Evolutionary conservation across 2,329 filamentous ascomycete genomes (phyloP).

Genomic region (Saccharata proteae): DNA sequence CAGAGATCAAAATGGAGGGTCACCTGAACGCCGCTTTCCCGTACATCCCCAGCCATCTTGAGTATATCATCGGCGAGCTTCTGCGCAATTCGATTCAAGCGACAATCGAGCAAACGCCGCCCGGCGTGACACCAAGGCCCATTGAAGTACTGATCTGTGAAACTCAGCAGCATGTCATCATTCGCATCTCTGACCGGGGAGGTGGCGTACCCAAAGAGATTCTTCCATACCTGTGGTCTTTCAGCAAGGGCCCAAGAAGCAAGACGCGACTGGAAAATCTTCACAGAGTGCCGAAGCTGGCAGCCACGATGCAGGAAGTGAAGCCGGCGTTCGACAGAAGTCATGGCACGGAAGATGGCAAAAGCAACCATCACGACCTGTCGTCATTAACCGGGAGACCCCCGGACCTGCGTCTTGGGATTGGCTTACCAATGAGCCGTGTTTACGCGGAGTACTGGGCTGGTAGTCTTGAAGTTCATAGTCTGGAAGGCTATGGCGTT

Average conservation of each 20-base stretch:
- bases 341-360: slow-evolving; percentile 11
- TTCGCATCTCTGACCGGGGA: slow-evolving; percentile 89
- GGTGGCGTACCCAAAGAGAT: slow-evolving; percentile 80
- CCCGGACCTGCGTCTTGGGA: slow-evolving; percentile 77
- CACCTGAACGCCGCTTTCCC: slow-evolving; percentile 86
- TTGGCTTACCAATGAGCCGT: slow-evolving; percentile 84
- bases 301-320: slow-evolving; percentile 85
- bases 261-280: slow-evolving; percentile 73
- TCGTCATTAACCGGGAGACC: slow-evolving; percentile 70
- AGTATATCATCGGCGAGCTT: slow-evolving; percentile 94
- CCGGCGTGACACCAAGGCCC: slow-evolving; percentile 50
- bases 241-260: slow-evolving; percentile 80
- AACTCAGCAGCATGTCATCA: slow-evolving; percentile 86
- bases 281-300: slow-evolving; percentile 75
- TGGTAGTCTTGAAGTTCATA: slow-evolving; percentile 80
- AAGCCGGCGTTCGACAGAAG: slow-evolving; percentile 27
- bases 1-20: slow-evolving; percentile 71
- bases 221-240: slow-evolving; percentile 88
- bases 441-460: slow-evolving; percentile 99
- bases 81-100: slow-evolving; percentile 91
- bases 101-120: slow-evolving; percentile 57
- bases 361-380: slow-evolving; percentile 34
- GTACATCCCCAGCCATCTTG: slow-evolving; percentile 88
- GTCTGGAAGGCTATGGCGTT: slow-evolving; percentile 86
- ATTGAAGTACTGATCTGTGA: slow-evolving; percentile 94